Evolutionary conservation across 140 eudicot genomes (phyloP), one percentile per base, ranked within the genome.

Genomic region (Anethum foeniculum): DNA sequence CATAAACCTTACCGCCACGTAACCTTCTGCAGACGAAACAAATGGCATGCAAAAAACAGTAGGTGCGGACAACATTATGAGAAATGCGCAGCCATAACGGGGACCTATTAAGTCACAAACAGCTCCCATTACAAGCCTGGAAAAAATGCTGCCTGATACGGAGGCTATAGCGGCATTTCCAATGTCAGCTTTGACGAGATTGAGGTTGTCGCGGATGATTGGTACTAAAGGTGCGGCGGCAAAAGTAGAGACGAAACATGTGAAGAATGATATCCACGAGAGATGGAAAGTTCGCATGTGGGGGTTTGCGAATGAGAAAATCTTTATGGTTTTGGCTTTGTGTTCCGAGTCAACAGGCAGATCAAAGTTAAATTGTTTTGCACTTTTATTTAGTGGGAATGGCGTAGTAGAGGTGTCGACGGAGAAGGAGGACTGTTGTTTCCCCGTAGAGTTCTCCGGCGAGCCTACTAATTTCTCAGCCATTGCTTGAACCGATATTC

Each of bases 1-100:
- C 85, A 83, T 77, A 79, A 86, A 86, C 76, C 89, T 12, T 16
- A 86, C 81, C 13, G 84, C 84, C 25, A 86, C 46, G 76, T 83
- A 86, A 0, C 87, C 86, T 7, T 77, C 80, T 3, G 89, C 81
- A 2, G 74, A 38, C 21, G 81, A 44, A 1, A 83, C 79, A 25
- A 86, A 73, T 28, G 77, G 54, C 77, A 73, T 73, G 77, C 77
- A 73, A 43, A 73, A 73, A 10, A 43, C 77, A 5, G 56, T n/a
- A 1, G 77, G 77, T 0, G 77, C 77, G 3, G 77, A 19, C 36
- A 73, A n/a, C 77, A 73, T 73, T 14, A 73, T 73, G 11, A 73
- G 77, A 43, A 41, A 73, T 21, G 77, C 77, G 16, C 77, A 73
- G 56, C 77, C 77, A 27, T 73, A 73, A 43, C 56, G 77, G 6